phyloP scores from a whole-genome alignment of 1,139 yeast species.

The Geotrichum fermentans region DNA sequence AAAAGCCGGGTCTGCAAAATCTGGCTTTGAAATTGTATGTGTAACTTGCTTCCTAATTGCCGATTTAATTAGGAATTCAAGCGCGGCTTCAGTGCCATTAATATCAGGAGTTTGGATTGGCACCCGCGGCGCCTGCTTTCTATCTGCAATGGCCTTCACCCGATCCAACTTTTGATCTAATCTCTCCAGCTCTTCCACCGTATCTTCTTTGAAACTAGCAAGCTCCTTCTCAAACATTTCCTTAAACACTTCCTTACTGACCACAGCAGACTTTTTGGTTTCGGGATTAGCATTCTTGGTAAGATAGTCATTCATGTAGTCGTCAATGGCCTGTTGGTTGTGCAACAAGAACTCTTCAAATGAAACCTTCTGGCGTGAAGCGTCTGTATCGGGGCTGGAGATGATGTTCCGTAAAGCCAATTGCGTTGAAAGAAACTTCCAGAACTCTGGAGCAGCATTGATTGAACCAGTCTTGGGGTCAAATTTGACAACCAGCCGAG shows the following conservation, averaged over 20 bases:
- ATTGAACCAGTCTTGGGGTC: slow-evolving; percentile 15
- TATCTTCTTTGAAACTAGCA: slow-evolving; percentile 12
- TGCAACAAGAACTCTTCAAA: slow-evolving; percentile 15
- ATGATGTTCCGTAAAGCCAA: slow-evolving; percentile 6
- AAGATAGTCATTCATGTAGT: slow-evolving; percentile 10
- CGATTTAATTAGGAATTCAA: slow-evolving; percentile 12
- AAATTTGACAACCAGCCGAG: slow-evolving; percentile 11
- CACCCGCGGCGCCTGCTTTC: neutral
- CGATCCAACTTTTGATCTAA: neutral
- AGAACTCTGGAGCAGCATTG: slow-evolving; percentile 19
- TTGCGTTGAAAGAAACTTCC: slow-evolving; percentile 17
- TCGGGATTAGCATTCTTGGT: neutral
- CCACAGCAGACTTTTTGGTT: slow-evolving; percentile 14
- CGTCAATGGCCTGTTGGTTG: slow-evolving; percentile 13
- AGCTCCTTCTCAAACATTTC: slow-evolving; percentile 13
- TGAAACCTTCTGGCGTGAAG: slow-evolving; percentile 2
- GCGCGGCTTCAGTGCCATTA: slow-evolving; percentile 7
- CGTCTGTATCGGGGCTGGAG: neutral
- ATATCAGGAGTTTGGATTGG: neutral
- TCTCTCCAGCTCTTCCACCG: slow-evolving; percentile 7
- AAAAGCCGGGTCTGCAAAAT: slow-evolving; percentile 33
- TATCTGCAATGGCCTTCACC: neutral
- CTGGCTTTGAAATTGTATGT: slow-evolving; percentile 27
- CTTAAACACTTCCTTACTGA: slow-evolving; percentile 14
- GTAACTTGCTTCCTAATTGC: slow-evolving; percentile 15